Evolutionary conservation across 192 early-diverging fungal genomes (phyloP).

Genomic region (Thoreauomyces humboldtii): DNA sequence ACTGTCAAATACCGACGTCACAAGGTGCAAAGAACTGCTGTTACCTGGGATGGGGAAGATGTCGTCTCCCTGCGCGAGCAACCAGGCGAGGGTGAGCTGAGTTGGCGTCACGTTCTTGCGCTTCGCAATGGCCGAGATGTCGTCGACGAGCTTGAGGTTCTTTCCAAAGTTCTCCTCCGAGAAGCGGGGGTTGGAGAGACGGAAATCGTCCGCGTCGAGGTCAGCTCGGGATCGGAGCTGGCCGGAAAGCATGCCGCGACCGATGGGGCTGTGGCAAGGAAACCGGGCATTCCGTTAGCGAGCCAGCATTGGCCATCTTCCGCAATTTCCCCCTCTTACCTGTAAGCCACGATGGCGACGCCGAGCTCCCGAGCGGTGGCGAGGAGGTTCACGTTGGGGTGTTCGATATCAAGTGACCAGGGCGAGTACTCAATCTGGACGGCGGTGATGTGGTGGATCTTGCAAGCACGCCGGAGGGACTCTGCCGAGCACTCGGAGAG

Average conservation of each 20-base stretch:
- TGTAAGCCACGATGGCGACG: constrained; percentile 54
- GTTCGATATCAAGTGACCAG: constrained; percentile 62
- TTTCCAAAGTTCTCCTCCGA: constrained; percentile 53
- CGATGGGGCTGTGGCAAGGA: too few relatives aligned
- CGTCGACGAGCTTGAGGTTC: constrained; percentile 48
- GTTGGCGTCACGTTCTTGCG: constrained; percentile 44
- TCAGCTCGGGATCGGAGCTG: constrained; percentile 52
- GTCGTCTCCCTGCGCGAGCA: constrained; percentile 50
- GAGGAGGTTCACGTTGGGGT: constrained; percentile 63
- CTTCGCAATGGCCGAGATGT: constrained; percentile 31
- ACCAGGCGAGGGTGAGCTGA: constrained; percentile 65
- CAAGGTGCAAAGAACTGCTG: too few relatives aligned
- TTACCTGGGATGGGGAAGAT: constrained; percentile 49
- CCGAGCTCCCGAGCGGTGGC: constrained; percentile 62
- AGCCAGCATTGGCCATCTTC: too few relatives aligned
- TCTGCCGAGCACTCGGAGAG: constrained; percentile 59
- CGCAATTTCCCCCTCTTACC: too few relatives aligned
- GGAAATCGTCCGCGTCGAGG: constrained; percentile 51
- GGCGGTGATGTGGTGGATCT: constrained; percentile 65
- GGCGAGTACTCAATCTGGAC: constrained; percentile 43
- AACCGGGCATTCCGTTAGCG: too few relatives aligned
- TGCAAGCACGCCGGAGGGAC: constrained; percentile 59
- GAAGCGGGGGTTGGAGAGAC: constrained; percentile 56
- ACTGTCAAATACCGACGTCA: too few relatives aligned
- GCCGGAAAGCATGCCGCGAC: constrained; percentile 64